Base-by-base conservation (phyloP, 2,329 filamentous ascomycete species). In the Botryosphaeria dothidea region DNA sequence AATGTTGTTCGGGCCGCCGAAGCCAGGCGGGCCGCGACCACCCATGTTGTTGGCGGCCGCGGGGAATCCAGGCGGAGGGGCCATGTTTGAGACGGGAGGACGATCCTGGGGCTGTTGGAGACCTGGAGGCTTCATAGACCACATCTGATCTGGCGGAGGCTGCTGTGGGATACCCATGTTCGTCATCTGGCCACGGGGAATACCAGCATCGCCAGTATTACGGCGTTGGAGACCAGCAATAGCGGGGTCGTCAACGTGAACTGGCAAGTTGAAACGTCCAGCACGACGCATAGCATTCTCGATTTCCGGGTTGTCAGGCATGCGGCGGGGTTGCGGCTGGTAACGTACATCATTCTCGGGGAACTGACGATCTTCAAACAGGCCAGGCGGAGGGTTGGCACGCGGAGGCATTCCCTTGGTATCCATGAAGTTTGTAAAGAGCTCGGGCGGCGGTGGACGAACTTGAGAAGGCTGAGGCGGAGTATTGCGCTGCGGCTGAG, bases 161-260 rank as follows among this genome's bases (percentile, higher is more conserved):
- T 78, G 76, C 23, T 76, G 78, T n/a, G 77, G 77, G 27, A 78
- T 78, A 25, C 77, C 77, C 77, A 78, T 78, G 64, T 78, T 78
- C 27, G 73, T 75, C 68, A 76, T 70, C 57, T 75, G 76, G 23
- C n/a, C 36, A 11, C 75, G 75, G 34, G 75, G 72, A 8, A 54
- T 46, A 17, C 56, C 57, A 13, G 74, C 74, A 21, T 72, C 73
- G 27, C 67, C 70, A 4, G 75, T 78, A 62, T 73, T 78, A 64
- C 75, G 76, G 48, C 77, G 76, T 69, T 76, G 74, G 13, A 77
- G 70, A 48, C 69, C 68, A 21, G 68, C 68, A 49, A 77, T 68
- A 4, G 71, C 66, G 3, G 75, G 69, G 61, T 78, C 75, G 4
- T 78, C 76, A 27, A 65, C 67, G 46, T 69, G 62, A 13, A 71